Conservation (phyloP, 1,139 yeast genomes). For the Spencermartinsiella ligniputridi region DNA sequence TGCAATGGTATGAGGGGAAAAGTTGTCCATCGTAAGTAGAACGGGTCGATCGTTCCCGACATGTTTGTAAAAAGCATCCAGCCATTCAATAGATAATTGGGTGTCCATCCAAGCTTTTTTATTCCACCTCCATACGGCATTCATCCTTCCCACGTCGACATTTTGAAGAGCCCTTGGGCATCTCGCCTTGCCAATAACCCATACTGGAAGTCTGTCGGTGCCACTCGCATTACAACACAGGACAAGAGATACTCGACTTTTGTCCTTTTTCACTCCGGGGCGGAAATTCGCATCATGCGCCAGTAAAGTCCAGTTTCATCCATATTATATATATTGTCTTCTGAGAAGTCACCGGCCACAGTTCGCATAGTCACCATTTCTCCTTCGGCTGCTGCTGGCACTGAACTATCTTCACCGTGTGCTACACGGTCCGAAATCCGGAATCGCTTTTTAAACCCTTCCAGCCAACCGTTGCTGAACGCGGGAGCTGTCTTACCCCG, state of each 20-base stretch:
- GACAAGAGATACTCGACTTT: background rate
- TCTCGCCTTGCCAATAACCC: background rate
- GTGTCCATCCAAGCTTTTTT: background rate
- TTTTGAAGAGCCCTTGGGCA: background rate
- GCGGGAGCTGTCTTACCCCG: background rate
- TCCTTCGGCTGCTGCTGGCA: background rate
- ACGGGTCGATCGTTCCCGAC: background rate
- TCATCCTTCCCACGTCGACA: background rate
- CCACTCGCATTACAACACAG: background rate
- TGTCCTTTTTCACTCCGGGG: background rate
- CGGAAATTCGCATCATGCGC: constrained; percentile 1
- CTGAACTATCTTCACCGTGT: background rate
- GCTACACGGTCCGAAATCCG: background rate
- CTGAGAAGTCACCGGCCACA: background rate
- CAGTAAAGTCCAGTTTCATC: constrained; percentile 7
- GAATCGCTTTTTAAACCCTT: background rate
- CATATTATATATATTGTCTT: constrained; percentile 4
- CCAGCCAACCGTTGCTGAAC: background rate
- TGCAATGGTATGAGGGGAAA: background rate
- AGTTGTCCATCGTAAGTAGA: background rate
- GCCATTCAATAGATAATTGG: background rate
- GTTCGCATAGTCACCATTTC: constrained; percentile 1
- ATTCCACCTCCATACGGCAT: background rate
- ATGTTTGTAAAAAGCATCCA: background rate
- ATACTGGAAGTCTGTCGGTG: background rate